Evolutionary conservation across 208 protist genomes (phyloP).

Genomic region (Leishmania amazonensis): DNA sequence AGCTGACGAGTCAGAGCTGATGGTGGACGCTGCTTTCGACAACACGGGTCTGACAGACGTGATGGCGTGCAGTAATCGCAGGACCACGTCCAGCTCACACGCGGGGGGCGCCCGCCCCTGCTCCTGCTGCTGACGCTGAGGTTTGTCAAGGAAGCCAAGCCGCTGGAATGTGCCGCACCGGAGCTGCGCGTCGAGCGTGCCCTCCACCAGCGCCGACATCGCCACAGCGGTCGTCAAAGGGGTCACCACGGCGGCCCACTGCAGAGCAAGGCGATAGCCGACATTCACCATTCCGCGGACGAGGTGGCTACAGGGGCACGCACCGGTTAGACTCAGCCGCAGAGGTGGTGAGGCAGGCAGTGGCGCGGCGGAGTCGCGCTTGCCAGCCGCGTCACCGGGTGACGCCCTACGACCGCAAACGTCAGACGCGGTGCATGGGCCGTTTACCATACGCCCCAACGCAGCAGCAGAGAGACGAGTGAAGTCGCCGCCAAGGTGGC

Average conservation of each 20-base stretch:
- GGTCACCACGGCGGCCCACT: constrained; percentile 10
- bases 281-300: constrained; percentile 8
- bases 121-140: background rate
- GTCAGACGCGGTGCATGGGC: background rate
- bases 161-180: background rate
- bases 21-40: background rate
- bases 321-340: background rate
- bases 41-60: constrained; percentile 1
- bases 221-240: background rate
- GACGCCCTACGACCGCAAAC: background rate
- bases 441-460: background rate
- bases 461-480: background rate
- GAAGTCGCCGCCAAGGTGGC: background rate
- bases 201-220: background rate
- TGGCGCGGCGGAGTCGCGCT: background rate
- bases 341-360: background rate
- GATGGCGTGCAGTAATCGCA: constrained; percentile 1
- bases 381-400: background rate
- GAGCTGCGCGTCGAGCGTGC: background rate
- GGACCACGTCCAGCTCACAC: background rate
- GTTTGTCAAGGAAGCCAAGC: background rate
- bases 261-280: constrained; percentile 9
- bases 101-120: background rate
- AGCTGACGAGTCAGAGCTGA: background rate
- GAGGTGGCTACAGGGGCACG: background rate